Evolutionary conservation across 306 rosid genomes (phyloP), one percentile per base, ranked within the genome.

Genomic region (Abrus precatorius): DNA sequence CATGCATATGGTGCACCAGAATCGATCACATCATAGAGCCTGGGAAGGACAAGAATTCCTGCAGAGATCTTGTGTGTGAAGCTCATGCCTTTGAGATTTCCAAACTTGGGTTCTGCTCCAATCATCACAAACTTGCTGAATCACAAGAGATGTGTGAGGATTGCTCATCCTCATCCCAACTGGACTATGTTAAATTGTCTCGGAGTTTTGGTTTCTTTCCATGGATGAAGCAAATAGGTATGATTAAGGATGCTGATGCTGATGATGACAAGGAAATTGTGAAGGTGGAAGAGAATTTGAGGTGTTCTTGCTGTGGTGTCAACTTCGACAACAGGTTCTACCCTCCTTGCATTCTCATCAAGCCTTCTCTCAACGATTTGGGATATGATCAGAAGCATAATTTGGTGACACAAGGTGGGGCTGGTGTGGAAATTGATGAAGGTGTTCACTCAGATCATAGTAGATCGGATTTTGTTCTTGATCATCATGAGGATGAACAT

Each of bases 1-100:
- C 99, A 2, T 96, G 99, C 82, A 64, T 92, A 2, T 93, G 93
- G 97, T 96, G 99, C 66, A 87, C 93, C 2, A 90, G 98, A 72
- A 86, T 96, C 43, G 99, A 95, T 82, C 99, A 88, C 62, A 72
- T 93, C 76, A 54, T 96, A 12, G 95, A 90, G 82, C 91, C 93
- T 1, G 83, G 67, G 7, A 89, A 85, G 56, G 61, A 57, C 14
- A 70, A 45, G 30, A 80, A 1, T 34, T 84, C 85, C 34, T 89
- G 87, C 49, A 87, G 84, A 83, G 98, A 96, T 92, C 98, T 93
- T 75, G 81, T 93, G 4, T 96, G 99, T 60, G 97, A 96, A 68
- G 74, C 81, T 86, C 99, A 96, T 86, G 91, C 97, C 63, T 61
- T 71, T 14, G 97, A 96, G 92, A 89, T 96, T 87, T 87, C 98